Conservation (phyloP, 768 basidiomycete species). For the Austroboletus eburneus region DNA sequence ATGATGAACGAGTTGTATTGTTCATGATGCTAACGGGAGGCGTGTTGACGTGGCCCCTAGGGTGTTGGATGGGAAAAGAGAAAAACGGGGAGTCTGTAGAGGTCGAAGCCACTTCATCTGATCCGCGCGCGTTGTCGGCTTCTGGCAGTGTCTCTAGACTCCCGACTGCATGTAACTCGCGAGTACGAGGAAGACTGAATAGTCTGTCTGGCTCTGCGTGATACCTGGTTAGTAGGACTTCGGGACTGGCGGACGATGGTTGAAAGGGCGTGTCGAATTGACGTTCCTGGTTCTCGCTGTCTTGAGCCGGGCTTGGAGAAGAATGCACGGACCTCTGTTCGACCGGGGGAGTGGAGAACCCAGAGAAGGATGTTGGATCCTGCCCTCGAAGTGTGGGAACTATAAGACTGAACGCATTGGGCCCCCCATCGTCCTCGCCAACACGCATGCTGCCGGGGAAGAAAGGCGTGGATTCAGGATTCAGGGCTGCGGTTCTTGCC, state of each 20-base stretch:
- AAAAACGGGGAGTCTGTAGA: conserved; percentile 36
- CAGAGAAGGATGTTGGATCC: conserved; percentile 47
- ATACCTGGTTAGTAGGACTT: conserved; percentile 46
- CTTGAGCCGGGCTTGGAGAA: conserved; percentile 60
- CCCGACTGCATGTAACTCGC: conserved; percentile 49
- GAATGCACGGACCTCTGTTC: conserved; percentile 66
- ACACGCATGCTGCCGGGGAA: conserved; percentile 63
- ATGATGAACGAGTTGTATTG: conserved; percentile 35
- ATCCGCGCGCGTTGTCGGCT: conserved; percentile 46
- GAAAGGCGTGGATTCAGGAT: conserved; percentile 82
- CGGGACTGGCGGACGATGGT: conserved; percentile 33
- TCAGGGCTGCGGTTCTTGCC: conserved; percentile 73
- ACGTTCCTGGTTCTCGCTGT: conserved; percentile 24
- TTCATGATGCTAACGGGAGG: conserved; percentile 41
- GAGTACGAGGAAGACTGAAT: conserved; percentile 38
- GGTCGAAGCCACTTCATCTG: conserved; percentile 25
- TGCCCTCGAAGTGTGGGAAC: conserved; percentile 44
- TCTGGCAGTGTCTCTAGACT: conserved; percentile 54
- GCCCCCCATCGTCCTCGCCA: conserved; percentile 49
- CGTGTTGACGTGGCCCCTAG: conserved; percentile 39
- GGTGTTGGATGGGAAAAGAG: conserved; percentile 34
- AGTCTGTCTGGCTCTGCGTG: conserved; percentile 44
- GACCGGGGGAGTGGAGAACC: conserved; percentile 55
- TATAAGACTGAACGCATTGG: conserved; percentile 40
- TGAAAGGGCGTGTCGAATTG: conserved; percentile 30